Conservation (phyloP, 1,284 basidiomycete species). For the Irpex sp. region DNA sequence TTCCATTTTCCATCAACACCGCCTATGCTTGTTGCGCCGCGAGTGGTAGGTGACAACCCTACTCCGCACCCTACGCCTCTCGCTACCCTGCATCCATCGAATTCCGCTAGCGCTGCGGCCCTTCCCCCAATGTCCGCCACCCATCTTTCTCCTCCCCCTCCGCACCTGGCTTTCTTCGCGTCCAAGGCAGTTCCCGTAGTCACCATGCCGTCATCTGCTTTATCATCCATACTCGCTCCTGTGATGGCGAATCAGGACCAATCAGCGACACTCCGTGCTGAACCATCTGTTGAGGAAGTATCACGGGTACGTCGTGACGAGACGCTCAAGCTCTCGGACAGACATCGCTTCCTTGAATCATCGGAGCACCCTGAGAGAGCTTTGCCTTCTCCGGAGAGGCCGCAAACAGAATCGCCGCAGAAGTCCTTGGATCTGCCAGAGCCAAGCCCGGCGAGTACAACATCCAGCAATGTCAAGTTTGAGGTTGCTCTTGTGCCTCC, state of each 20-base stretch:
- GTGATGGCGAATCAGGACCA: slow-evolving; percentile 4
- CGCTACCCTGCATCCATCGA: slow-evolving; percentile 38
- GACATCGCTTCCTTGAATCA: slow-evolving; percentile 41
- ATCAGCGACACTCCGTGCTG: slow-evolving; percentile 6
- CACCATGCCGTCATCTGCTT: slow-evolving; percentile 2
- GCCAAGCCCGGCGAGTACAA: slow-evolving; percentile 27
- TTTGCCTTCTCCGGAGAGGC: slow-evolving; percentile 32
- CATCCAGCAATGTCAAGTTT: slow-evolving; percentile 36
- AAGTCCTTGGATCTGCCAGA: slow-evolving; percentile 26
- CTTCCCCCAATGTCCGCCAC: slow-evolving; percentile 16
- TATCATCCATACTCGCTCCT: slow-evolving; percentile 6
- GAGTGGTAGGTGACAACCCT: slow-evolving; percentile 52
- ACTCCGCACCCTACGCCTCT: slow-evolving; percentile 58
- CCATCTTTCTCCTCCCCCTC: slow-evolving; percentile 23
- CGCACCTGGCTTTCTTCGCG: slow-evolving; percentile 17
- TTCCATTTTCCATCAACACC: slow-evolving; percentile 29
- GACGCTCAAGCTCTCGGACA: slow-evolving; percentile 33
- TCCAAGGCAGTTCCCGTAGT: slow-evolving; percentile 11
- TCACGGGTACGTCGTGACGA: slow-evolving; percentile 23
- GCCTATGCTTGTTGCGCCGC: slow-evolving; percentile 30
- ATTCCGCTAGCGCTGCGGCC: slow-evolving; percentile 8
- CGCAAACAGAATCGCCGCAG: slow-evolving; percentile 10
- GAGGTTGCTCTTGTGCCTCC: slow-evolving; percentile 15
- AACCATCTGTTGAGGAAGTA: neutral
- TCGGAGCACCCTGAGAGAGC: slow-evolving; percentile 35